Percentiles rank a stretch among this genome's conserved stretches.
Evolutionary conservation across 305 asterid genomes (phyloP).

Genomic region (Plantago rigida): DNA sequence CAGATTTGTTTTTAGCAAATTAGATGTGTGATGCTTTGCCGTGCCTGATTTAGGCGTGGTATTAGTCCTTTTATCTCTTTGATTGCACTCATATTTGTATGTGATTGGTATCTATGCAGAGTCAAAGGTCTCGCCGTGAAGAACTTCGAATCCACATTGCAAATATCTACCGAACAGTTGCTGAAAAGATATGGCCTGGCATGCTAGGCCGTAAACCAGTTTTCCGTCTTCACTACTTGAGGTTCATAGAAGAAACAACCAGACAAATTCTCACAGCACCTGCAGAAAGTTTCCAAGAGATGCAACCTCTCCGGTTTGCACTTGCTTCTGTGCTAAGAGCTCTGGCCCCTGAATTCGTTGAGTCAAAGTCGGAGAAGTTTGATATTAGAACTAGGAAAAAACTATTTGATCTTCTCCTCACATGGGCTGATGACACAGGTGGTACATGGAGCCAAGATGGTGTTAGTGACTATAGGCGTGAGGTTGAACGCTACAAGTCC

Average conservation of each 20-base stretch:
- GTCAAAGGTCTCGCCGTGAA: constrained; percentile 95
- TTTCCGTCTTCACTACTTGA: constrained; percentile 93
- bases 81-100: constrained; percentile 19
- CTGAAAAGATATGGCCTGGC: constrained; percentile 98
- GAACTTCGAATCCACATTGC: constrained; percentile 85
- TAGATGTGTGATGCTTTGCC: constrained; percentile 5
- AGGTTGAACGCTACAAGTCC: constrained; percentile 94
- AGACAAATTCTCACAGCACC: constrained; percentile 61
- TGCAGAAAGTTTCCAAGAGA: constrained; percentile 78
- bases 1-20: too few species aligned
- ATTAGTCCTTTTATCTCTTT: constrained; percentile 8
- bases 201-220: constrained; percentile 89
- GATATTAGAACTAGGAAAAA: constrained; percentile 86
- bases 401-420: constrained; percentile 84
- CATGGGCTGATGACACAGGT: constrained; percentile 94
- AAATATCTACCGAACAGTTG: constrained; percentile 80
- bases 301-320: constrained; percentile 88
- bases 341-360: constrained; percentile 98
- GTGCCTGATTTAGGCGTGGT: constrained; percentile 12
- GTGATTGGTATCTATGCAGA: constrained; percentile 42
- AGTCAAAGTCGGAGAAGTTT: constrained; percentile 87
- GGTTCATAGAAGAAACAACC: constrained; percentile 88
- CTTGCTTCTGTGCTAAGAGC: constrained; percentile 91
- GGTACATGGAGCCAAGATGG: constrained; percentile 93
- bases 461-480: constrained; percentile 87